phyloP scores from a whole-genome alignment of 345 rosid genomes.

The Draba incana region DNA sequence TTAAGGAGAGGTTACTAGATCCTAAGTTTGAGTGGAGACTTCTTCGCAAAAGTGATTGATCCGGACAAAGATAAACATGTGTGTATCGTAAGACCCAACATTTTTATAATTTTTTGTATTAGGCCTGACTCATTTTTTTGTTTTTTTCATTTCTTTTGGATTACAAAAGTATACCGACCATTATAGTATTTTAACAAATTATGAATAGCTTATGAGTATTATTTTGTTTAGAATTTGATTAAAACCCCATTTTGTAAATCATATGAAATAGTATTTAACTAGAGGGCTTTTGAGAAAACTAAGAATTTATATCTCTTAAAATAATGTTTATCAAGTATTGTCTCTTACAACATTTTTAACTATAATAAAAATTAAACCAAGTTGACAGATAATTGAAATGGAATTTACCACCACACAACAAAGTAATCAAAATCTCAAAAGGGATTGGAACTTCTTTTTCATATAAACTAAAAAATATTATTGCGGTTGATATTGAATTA shows the following conservation, averaged over 20 bases:
- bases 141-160: not conserved
- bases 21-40: slow-evolving; percentile 16
- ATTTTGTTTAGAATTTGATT: not conserved
- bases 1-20: slow-evolving; percentile 19
- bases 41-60: slow-evolving; percentile 31
- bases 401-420: too few species aligned
- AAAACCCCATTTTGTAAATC: too few species aligned
- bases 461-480: too few species aligned
- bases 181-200: not conserved
- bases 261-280: too few species aligned
- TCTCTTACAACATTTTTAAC: too few species aligned
- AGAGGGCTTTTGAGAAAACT: not conserved
- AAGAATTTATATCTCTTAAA: not conserved
- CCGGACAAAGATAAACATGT: slow-evolving; percentile 37
- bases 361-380: too few species aligned
- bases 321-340: too few species aligned
- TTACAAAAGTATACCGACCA: not conserved
- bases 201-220: not conserved
- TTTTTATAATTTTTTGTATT: not conserved
- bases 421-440: too few species aligned
- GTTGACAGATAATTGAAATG: too few species aligned
- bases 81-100: slow-evolving; percentile 11
- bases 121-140: not conserved
- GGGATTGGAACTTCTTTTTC: too few species aligned
- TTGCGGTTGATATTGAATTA: too few species aligned